A percentile compares a stretch with the other conserved stretches of the same genome.
Conservation (phyloP, 192 early-diverging fungal species). For the Paraglomus brasilianum region DNA sequence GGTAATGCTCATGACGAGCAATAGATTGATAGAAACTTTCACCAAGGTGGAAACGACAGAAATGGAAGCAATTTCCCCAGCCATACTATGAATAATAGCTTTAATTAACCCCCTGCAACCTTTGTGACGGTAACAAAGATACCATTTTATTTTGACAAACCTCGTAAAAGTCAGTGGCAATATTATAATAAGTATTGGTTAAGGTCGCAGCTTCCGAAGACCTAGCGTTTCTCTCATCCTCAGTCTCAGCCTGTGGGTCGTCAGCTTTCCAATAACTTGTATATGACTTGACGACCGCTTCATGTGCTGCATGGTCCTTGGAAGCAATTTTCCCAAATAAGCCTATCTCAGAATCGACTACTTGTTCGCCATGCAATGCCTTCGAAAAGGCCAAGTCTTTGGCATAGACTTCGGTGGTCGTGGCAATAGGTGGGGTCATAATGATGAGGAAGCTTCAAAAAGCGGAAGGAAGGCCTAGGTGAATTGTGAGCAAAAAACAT, state of each 20-base stretch:
- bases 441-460: too few species aligned
- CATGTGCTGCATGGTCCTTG: conserved; percentile 69
- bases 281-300: conserved; percentile 68
- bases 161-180: conserved; percentile 84
- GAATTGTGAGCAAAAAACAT: too few species aligned
- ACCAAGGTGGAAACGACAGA: conserved; percentile 76
- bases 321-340: conserved; percentile 44
- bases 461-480: too few species aligned
- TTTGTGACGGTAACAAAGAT: neutral
- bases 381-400: conserved; percentile 55
- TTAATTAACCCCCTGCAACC: neutral
- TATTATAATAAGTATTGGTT: conserved; percentile 81
- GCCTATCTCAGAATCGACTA: conserved; percentile 32
- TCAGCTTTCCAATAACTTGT: conserved; percentile 67
- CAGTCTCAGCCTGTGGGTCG: conserved; percentile 51
- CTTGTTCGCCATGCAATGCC: conserved; percentile 51
- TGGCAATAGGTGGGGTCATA: conserved; percentile 1
- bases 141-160: conserved; percentile 33
- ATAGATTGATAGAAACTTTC: conserved; percentile 80
- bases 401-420: conserved; percentile 36
- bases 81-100: conserved; percentile 46
- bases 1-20: conserved; percentile 87
- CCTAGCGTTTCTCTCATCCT: conserved; percentile 55
- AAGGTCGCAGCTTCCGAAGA: conserved; percentile 61
- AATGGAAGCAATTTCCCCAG: conserved; percentile 93